phyloP scores from a whole-genome alignment of 768 basidiomycete genomes.

The Stropharia rugosoannulata region DNA sequence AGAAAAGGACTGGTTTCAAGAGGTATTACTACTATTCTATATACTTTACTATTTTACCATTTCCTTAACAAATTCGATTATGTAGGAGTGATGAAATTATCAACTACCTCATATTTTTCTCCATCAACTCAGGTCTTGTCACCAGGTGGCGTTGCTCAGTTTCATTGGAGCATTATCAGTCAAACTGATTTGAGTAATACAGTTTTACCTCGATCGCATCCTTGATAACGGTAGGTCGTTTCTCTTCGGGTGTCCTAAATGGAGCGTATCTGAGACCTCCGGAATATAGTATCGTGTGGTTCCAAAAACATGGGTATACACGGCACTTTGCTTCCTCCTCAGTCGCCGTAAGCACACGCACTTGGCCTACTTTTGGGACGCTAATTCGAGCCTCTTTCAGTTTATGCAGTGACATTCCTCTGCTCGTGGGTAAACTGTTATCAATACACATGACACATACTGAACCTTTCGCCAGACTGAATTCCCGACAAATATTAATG shows the following conservation, averaged over 20 bases:
- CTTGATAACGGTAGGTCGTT: constrained; percentile 23
- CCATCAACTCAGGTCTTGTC: constrained; percentile 31
- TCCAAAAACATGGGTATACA: constrained; percentile 32
- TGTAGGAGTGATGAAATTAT: constrained; percentile 32
- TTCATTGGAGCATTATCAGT: background rate
- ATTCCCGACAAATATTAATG: constrained; percentile 29
- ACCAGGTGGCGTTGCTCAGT: constrained; percentile 19
- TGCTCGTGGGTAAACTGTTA: constrained; percentile 22
- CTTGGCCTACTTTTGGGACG: background rate
- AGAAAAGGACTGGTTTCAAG: constrained; percentile 32
- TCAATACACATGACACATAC: background rate
- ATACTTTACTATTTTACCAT: background rate
- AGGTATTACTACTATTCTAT: constrained; percentile 12
- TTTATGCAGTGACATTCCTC: constrained; percentile 33
- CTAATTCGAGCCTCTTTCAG: constrained; percentile 7
- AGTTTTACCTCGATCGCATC: constrained; percentile 29
- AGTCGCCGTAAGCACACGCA: constrained; percentile 24
- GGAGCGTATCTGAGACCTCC: background rate
- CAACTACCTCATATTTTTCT: constrained; percentile 30
- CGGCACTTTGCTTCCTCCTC: constrained; percentile 31
- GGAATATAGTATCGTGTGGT: constrained; percentile 24
- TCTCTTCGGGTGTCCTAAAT: background rate
- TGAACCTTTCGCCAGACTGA: constrained; percentile 18
- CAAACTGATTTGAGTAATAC: background rate
- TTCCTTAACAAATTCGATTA: background rate